Conservation (phyloP, 495 filamentous ascomycete genomes). For the Xylaria flabelliformis region DNA sequence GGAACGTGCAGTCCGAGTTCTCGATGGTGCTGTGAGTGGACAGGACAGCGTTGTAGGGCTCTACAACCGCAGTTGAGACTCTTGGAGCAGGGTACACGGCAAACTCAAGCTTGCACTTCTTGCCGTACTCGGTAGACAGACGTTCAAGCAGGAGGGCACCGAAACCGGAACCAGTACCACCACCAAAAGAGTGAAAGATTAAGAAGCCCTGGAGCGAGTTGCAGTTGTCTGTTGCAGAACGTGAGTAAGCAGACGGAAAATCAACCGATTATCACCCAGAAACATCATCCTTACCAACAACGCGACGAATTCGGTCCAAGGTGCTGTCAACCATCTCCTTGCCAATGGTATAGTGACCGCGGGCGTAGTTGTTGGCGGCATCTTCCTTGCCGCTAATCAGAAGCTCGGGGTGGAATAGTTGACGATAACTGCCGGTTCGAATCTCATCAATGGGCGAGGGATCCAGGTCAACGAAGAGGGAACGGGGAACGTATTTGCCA, state of each 20-base stretch:
- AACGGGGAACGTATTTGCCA: slow-evolving; percentile 90
- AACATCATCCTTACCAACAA: slow-evolving; percentile 65
- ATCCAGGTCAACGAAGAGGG: slow-evolving; percentile 89
- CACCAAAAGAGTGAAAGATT: slow-evolving; percentile 93
- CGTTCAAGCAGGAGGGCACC: slow-evolving; percentile 87
- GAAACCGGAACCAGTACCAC: slow-evolving; percentile 90
- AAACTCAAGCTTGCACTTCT: slow-evolving; percentile 96
- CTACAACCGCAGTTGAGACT: slow-evolving; percentile 85
- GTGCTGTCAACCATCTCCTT: slow-evolving; percentile 89
- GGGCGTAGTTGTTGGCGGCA: slow-evolving; percentile 94
- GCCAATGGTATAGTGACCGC: slow-evolving; percentile 92
- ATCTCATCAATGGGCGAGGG: slow-evolving; percentile 93
- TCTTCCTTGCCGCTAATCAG: slow-evolving; percentile 93
- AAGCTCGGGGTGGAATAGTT: slow-evolving; percentile 88
- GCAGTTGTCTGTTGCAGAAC: slow-evolving; percentile 74
- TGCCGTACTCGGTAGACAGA: slow-evolving; percentile 86
- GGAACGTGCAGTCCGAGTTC: slow-evolving; percentile 90
- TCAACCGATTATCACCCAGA: background rate
- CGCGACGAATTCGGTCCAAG: slow-evolving; percentile 82
- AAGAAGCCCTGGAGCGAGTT: slow-evolving; percentile 88
- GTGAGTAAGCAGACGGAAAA: background rate
- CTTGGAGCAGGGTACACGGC: slow-evolving; percentile 86
- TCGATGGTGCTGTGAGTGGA: slow-evolving; percentile 94
- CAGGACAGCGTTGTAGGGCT: slow-evolving; percentile 92
- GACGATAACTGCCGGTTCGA: slow-evolving; percentile 79